Percentiles rank a stretch among this genome's conserved stretches.
These are phyloP conservation scores for Aspergillus ochraceoroseus DNA, from an alignment of 2,329 filamentous ascomycete species.

Conservation along the genomic window DNA sequence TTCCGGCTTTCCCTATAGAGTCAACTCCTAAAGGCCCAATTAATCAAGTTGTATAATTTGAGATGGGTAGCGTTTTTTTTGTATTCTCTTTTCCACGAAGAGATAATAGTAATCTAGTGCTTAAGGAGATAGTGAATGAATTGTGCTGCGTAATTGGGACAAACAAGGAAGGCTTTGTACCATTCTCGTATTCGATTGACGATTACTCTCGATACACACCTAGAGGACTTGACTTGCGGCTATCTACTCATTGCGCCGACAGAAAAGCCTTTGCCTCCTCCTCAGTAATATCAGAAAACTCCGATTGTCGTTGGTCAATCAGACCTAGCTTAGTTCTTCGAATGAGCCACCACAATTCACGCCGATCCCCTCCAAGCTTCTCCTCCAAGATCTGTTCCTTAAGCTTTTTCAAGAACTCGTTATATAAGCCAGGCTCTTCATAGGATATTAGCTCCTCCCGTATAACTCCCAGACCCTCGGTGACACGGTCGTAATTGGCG, in stretches of 20 bases:
- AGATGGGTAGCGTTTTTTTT: too few relatives aligned
- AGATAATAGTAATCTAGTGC: too few relatives aligned
- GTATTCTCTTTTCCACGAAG: too few relatives aligned
- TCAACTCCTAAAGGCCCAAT: too few relatives aligned
- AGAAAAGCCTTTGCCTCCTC: slow-evolving; percentile 59
- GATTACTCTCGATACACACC: not conserved
- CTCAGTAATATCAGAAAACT: slow-evolving; percentile 61
- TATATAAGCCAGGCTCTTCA: slow-evolving; percentile 73
- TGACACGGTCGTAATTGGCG: slow-evolving; percentile 64
- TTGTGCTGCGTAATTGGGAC: too few relatives aligned
- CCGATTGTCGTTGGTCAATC: slow-evolving; percentile 60
- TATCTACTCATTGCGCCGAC: slow-evolving; percentile 18
- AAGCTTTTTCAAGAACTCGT: slow-evolving; percentile 64
- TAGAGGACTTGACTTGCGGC: too few relatives aligned
- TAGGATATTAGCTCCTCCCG: slow-evolving; percentile 69
- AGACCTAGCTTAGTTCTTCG: slow-evolving; percentile 64
- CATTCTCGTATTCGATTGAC: too few relatives aligned
- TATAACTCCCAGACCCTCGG: slow-evolving; percentile 73
- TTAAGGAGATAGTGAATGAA: too few relatives aligned
- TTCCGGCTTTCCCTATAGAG: too few relatives aligned
- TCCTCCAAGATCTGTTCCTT: slow-evolving; percentile 67
- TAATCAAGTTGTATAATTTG: too few relatives aligned
- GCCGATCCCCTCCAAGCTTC: slow-evolving; percentile 68
- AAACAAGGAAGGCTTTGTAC: too few relatives aligned
- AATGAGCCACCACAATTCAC: slow-evolving; percentile 77